Base-by-base conservation (phyloP, 2,329 filamentous ascomycete genomes). In the Ophiobolus disseminans region DNA sequence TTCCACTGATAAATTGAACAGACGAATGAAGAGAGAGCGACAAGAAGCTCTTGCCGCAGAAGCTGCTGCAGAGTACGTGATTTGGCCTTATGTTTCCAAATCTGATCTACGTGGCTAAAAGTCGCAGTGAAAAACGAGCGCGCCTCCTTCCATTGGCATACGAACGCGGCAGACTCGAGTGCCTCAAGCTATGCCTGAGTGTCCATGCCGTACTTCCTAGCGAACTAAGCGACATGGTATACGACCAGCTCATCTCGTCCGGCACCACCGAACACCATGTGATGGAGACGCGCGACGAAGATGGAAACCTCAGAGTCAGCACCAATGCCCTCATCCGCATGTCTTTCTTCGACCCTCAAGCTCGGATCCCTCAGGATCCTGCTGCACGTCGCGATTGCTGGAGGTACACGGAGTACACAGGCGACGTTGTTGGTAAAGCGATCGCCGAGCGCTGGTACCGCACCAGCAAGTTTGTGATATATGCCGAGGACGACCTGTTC, bases 361-460 rank as follows among this genome's bases (percentile, higher is more conserved):
- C 26, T 3, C 26, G 35, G 7, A 39, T 46, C 10, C 43, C 43
- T 3, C 13, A 25, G 7, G 19, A 40, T 5, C 20, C 22, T 14
- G 17, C 25, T 13, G 28, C 20, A 10, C 43, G 43, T 21, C 19
- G 20, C 6, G 22, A 46, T 14, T 11, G 40, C 4, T 46, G 43
- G 43, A 22, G 21, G 11, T 46, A 25, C 21, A 16, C 11, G 7
- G 43, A 26, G 26, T 46, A 46, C 31, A 34, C 31, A 11, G 43
- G 43, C 1, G 36, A 40, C 3, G 17, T 26, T 14, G 30, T 46
- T 7, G 43, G 26, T 10, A 39, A 28, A 22, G 43, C 40, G 19
- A 31, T 46, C 13, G 43, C 43, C 2, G 43, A 40, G 21, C 35
- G 26, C 14, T 46, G 43, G 43, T 46, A 46, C 11, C 35, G 38